A percentile compares a stretch with the other conserved stretches of the same genome.
Conservation (phyloP, 1,284 basidiomycete genomes). For the Boletus mariae region DNA sequence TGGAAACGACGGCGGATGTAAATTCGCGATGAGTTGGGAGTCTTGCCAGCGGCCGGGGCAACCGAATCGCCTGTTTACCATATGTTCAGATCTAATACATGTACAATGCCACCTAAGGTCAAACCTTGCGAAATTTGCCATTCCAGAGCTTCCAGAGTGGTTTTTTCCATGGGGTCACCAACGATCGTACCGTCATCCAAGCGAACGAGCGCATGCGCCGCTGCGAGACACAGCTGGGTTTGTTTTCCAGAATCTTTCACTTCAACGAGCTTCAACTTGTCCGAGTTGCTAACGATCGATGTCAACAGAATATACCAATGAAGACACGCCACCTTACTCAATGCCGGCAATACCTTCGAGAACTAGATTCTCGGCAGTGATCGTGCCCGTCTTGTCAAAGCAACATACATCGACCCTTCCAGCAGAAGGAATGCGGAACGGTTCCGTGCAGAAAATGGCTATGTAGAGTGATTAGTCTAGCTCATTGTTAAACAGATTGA, state of each 20-base stretch:
- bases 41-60: conserved; percentile 50
- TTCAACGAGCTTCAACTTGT: conserved; percentile 69
- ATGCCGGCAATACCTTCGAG: conserved; percentile 89
- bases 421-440: conserved; percentile 92
- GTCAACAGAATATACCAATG: conserved; percentile 6
- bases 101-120: conserved; percentile 7
- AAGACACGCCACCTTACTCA: conserved; percentile 51
- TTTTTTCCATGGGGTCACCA: conserved; percentile 99
- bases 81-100: background rate
- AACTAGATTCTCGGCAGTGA: conserved; percentile 93
- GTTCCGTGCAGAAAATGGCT: conserved; percentile 98
- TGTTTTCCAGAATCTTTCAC: conserved; percentile 75
- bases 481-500: conserved; percentile 1
- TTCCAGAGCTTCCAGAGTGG: conserved; percentile 86
- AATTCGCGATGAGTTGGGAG: conserved; percentile 56
- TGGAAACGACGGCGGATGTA: conserved; percentile 88
- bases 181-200: conserved; percentile 92
- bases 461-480: conserved; percentile 1
- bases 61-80: conserved; percentile 57
- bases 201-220: conserved; percentile 92
- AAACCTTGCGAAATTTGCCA: conserved; percentile 83
- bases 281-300: conserved; percentile 40
- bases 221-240: conserved; percentile 86
- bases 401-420: conserved; percentile 95
- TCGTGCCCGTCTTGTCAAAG: conserved; percentile 97